These are phyloP conservation scores for Skeletonema marinoi DNA, from an alignment of 108 stramenopile species.

Conservation along the genomic window DNA sequence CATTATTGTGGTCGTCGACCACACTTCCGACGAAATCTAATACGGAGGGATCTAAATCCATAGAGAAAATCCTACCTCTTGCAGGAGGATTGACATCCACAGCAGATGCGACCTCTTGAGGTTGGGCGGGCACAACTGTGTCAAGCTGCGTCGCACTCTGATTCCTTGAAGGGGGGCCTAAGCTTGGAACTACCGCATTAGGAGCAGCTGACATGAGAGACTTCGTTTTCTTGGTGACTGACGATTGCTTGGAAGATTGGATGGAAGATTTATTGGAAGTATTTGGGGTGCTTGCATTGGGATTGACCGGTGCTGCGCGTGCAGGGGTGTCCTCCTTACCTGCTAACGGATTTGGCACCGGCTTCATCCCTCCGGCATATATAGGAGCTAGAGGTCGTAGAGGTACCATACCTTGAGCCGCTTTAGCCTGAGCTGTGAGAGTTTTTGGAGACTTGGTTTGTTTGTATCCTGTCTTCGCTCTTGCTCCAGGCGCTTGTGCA, in stretches of 20 bases:
- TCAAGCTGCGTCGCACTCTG: neutral
- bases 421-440: neutral
- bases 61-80: slow-evolving; percentile 71
- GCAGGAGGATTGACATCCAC: slow-evolving; percentile 2
- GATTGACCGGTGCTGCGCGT: neutral
- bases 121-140: neutral
- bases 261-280: slow-evolving; percentile 4
- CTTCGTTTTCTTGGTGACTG: slow-evolving; percentile 14
- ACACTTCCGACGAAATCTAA: slow-evolving; percentile 70
- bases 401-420: slow-evolving; percentile 4
- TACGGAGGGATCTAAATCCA: slow-evolving; percentile 78
- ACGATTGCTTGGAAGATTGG: neutral
- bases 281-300: slow-evolving; percentile 4
- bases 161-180: neutral
- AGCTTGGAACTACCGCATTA: neutral
- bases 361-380: neutral
- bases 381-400: neutral
- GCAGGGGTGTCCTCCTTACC: slow-evolving; percentile 28
- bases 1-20: slow-evolving; percentile 34
- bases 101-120: neutral
- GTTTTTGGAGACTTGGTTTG: slow-evolving; percentile 20
- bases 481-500: slow-evolving; percentile 7
- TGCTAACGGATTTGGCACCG: slow-evolving; percentile 73
- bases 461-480: slow-evolving; percentile 2
- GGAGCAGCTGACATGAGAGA: slow-evolving; percentile 29